Conservation (phyloP, 352 stramenopile genomes). For the Phytopythium chamaehyphon region DNA sequence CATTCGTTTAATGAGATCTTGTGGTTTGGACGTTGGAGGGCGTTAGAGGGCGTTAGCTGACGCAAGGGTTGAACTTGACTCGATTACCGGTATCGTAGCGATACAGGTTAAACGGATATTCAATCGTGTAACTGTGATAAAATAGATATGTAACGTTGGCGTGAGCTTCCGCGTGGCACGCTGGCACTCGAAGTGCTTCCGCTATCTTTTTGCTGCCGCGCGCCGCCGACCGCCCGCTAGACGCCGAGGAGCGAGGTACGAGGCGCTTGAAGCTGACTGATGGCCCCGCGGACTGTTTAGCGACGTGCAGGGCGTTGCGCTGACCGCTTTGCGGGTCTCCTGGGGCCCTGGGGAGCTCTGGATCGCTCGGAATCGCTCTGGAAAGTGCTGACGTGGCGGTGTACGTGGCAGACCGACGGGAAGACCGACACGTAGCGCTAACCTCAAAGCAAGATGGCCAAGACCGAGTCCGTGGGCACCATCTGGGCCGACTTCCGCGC, state of each 20-base stretch:
- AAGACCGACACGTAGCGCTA: slow-evolving; percentile 5
- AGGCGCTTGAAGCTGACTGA: not conserved
- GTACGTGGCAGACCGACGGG: not conserved
- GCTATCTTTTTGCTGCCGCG: not conserved
- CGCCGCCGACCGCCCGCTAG: not conserved
- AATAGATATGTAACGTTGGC: no score
- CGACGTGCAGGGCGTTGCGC: no score
- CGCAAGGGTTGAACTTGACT: no score
- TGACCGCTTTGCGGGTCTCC: no score
- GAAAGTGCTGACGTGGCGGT: not conserved
- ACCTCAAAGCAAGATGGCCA: slow-evolving; percentile 19
- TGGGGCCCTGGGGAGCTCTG: no score
- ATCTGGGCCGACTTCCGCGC: slow-evolving; percentile 63
- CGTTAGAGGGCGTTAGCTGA: no score
- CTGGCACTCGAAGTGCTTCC: not conserved
- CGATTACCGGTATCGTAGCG: no score
- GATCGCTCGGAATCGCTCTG: not conserved
- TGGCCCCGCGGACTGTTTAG: not conserved
- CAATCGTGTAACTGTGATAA: no score
- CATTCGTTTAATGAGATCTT: no score
- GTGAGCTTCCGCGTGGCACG: not conserved
- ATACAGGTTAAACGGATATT: no score
- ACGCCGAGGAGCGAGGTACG: not conserved
- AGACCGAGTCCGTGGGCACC: slow-evolving; percentile 35
- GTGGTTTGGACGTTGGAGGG: no score